Base-by-base conservation (phyloP, 2,329 filamentous ascomycete genomes). In the Neonectria coccinea region DNA sequence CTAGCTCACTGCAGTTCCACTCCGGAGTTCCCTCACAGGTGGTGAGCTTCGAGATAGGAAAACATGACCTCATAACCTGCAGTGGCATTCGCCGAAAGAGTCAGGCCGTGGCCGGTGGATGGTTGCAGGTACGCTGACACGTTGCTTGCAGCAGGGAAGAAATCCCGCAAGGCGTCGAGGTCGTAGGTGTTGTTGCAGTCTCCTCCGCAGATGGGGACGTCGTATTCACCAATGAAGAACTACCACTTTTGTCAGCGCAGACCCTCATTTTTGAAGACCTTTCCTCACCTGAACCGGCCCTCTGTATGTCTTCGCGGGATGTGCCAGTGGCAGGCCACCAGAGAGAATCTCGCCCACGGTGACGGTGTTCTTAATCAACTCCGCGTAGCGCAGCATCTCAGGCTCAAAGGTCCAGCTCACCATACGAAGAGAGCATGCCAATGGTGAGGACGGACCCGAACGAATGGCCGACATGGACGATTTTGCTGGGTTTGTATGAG, bases 391-490 rank as follows among this genome's bases (percentile, higher is more conserved):
- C 14, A n/a, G 56, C 33, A 44, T 77, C 71, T 14, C 68, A 71
- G 54, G 75, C 75, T 27, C 68, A 66, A 25, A 80, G 70, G 59
- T 57, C 60, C 55, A 84, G 76, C 55, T 78, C 72, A 2, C 85
- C 84, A 70, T 86, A 80, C 59, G 79, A 74, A 20, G 80, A 79
- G 7, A 83, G 83, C 10, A 89, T 76, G 45, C 79, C 81, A 74
- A 85, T 86, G 12, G 82, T 83, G 67, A 85, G 82, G 2, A 82
- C 73, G 0, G 85, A 86, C 16, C 87, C 87, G 69, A 86, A 89
- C 2, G 82, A 85, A 76, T 89, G 86, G 16, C 87, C 87, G 18
- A 88, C 82, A 71, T 89, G 86, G 18, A 88, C 78, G 55, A 87
- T 77, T 72, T 84, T 81, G 29, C 29, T 44, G 8, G 41, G 50